Percentiles rank a stretch among this genome's conserved stretches.
These are phyloP conservation scores for Suillus bovinus DNA, from an alignment of 768 basidiomycete species.

Conservation along the genomic window DNA sequence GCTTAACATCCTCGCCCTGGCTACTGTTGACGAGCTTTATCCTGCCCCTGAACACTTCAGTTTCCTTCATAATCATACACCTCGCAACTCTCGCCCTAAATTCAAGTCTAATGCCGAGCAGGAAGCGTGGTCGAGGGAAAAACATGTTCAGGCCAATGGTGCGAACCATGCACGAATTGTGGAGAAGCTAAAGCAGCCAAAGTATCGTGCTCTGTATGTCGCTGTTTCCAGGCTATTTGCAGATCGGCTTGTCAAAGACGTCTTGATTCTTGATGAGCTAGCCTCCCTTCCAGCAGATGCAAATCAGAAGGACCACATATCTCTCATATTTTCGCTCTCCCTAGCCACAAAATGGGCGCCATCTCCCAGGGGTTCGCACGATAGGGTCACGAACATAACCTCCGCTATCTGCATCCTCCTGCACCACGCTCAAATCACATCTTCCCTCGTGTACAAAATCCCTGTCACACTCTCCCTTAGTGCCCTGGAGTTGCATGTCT, in stretches of 20 bases:
- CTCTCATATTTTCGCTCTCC: conserved; percentile 36
- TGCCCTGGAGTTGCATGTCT: conserved; percentile 37
- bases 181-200: conserved; percentile 44
- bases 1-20: conserved; percentile 65
- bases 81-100: conserved; percentile 27
- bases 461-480: conserved; percentile 31
- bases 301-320: conserved; percentile 18
- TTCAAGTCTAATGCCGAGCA: conserved; percentile 24
- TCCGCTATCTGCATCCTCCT: conserved; percentile 62
- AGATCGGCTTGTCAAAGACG: conserved; percentile 49
- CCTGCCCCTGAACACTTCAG: conserved; percentile 12
- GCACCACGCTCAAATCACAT: conserved; percentile 34
- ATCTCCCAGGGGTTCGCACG: conserved; percentile 56
- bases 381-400: conserved; percentile 61
- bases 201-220: conserved; percentile 64
- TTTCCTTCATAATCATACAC: conserved; percentile 28
- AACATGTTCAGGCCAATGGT: conserved; percentile 22
- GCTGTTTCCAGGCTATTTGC: conserved; percentile 63
- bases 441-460: conserved; percentile 13
- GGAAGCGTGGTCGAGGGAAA: conserved; percentile 23
- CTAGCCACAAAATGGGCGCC: conserved; percentile 76
- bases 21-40: conserved; percentile 50
- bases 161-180: conserved; percentile 38
- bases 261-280: conserved; percentile 39
- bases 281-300: conserved; percentile 33